Evolutionary conservation across 2,329 filamentous ascomycete species (phyloP), one percentile per base, ranked within the genome.

Genomic region (Seiridium unicorne): DNA sequence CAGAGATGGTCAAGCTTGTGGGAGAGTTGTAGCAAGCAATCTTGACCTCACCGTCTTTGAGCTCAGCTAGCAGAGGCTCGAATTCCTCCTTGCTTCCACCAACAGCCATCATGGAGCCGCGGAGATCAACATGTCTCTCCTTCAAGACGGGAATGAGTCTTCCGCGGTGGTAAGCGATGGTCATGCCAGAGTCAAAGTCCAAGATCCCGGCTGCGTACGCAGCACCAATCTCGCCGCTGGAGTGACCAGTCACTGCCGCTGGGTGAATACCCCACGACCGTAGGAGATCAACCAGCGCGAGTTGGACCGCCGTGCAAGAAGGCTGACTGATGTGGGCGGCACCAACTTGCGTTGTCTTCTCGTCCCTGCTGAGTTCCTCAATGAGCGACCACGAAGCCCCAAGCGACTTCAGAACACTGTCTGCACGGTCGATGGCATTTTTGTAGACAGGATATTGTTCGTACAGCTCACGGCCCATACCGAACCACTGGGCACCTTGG

Each of bases 51-150:
- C 70, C 74, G 13, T 68, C 66, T 31, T 68, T 66, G 13, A 77
- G 65, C 3, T 64, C 60, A 2, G 74, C 69, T 49, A 81, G 74
- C 4, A 76, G 67, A 0, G 71, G 70, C 62, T 75, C 75, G 10
- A 77, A 74, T 46, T 79, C 77, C 62, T 76, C 74, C 31, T 77
- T 74, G 44, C 73, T 77, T 1, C 76, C 74, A 2, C 81, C 84
- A 3, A 85, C 81, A 1, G 84, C 84, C 68, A 85, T 75, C 84
- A 87, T 87, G 6, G 77, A 71, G 0, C 84, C 84, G 3, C 72
- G 71, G 0, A 81, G 73, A 1, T 71, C 63, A 0, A 79, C 75
- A 59, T 76, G 70, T 40, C 72, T 73, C 53, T 74, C 61, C 60
- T 77, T 80, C 49, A 82, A 65, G 2, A 76, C 70, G 2, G 76